Base-by-base conservation (phyloP, 2,329 filamentous ascomycete genomes). In the Microdochium trichocladiopsis region DNA sequence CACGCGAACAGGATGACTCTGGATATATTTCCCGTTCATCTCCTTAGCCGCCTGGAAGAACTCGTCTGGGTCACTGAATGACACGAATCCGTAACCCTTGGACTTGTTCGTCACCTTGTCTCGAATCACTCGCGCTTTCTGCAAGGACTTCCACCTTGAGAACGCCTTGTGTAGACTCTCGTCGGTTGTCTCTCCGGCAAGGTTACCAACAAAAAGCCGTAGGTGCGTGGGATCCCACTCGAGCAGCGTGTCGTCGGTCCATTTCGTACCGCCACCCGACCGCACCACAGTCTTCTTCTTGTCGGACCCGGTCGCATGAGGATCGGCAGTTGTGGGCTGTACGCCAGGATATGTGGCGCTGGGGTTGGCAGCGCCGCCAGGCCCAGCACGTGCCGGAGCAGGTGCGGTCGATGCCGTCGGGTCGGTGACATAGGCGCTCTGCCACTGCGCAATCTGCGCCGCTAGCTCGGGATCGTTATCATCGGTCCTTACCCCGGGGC, bases 21-120 rank as follows among this genome's bases (percentile, higher is more conserved):
- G 93, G 66, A 99, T 97, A 71, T 99, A 99, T 73, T 99, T 97
- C 61, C 92, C 92, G 64, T 96, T 89, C 94, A 97, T 97, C 73
- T 97, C 93, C 72, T 94, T 91, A 62, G 91, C 93, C 2, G 94
- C 93, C 63, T 90, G 84, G 76, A 99, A 97, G 68, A 95, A 97
- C 64, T 96, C 92, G 68, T 99, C 94, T 25, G 91, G 89, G 65
- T 96, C 89, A 62, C 86, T 87, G 72, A 99, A 97, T 69, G 90
- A 94, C 52, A 99, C 92, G 65, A 99, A 99, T 2, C 94, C 94
- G 66, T 90, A 99, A 0, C 93, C 94, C 67, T 94, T 95, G 64
- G 89, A 95, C 73, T 99, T 99, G 52, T 88, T 94, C 1, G 93
- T 96, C 54, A 91, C 85, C 76, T 96, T 97, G 73, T 99, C 94